phyloP scores from a whole-genome alignment of 2,329 filamentous ascomycete species.

The Daldinia sp. region DNA sequence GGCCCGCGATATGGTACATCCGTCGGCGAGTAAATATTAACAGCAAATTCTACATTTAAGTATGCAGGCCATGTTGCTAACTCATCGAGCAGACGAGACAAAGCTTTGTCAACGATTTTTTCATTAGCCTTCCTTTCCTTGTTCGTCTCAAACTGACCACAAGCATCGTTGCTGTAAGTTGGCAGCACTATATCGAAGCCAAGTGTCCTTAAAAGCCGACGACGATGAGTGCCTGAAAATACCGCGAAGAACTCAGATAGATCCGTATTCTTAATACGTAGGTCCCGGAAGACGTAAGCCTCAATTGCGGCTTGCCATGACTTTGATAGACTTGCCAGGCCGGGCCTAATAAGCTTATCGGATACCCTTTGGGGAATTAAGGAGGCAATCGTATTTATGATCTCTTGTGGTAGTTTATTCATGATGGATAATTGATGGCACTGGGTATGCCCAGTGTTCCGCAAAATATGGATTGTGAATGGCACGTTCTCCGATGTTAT shows the following conservation, averaged over 20 bases:
- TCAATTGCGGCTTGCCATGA: not conserved
- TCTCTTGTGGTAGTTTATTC: not conserved
- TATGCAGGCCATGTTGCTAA: not conserved
- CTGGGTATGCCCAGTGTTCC: too few species aligned
- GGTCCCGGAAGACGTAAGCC: not conserved
- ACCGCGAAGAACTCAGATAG: not conserved
- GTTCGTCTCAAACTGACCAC: not conserved
- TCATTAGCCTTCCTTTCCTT: not conserved
- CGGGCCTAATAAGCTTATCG: not conserved
- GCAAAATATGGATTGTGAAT: not conserved
- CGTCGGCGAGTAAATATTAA: not conserved
- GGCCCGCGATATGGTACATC: not conserved
- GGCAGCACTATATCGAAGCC: not conserved
- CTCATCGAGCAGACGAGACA: not conserved
- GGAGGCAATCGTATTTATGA: not conserved
- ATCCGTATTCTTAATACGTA: not conserved
- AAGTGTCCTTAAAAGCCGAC: not conserved
- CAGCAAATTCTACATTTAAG: not conserved
- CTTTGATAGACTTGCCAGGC: not conserved
- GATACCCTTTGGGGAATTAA: not conserved
- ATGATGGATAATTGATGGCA: not conserved
- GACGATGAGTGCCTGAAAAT: not conserved
- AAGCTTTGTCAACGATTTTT: not conserved
- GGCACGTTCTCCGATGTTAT: too few species aligned
- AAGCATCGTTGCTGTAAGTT: not conserved